These are phyloP conservation scores for Alnus rubra DNA, from an alignment of 306 rosid genomes.

Conservation along the genomic window DNA sequence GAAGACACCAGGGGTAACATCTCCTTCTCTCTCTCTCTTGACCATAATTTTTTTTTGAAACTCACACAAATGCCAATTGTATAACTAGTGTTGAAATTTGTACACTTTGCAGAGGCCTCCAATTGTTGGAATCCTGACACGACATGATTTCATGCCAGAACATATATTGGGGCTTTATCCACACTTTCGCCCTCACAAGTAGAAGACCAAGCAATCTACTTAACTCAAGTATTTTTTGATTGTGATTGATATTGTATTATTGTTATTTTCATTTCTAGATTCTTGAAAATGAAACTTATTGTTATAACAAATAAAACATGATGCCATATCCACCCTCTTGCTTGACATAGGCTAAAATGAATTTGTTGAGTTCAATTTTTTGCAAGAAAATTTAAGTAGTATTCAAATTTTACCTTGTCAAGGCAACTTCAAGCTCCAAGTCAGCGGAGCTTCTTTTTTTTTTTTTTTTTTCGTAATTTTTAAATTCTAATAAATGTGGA, in stretches of 20 bases:
- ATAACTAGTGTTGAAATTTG: neutral
- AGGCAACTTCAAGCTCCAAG: no score
- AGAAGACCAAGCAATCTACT: conserved; percentile 4
- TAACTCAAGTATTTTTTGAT: neutral
- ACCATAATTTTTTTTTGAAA: no score
- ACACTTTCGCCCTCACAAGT: conserved; percentile 40
- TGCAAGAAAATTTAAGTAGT: no score
- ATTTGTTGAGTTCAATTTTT: no score
- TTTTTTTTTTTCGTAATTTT: no score
- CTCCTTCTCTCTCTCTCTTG: neutral
- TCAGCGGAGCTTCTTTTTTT: no score
- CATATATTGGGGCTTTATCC: conserved; percentile 67
- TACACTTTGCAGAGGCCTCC: conserved; percentile 63
- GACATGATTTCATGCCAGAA: conserved; percentile 78
- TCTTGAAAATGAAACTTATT: neutral
- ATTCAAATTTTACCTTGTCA: no score
- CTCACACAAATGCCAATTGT: neutral
- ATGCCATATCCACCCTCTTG: neutral
- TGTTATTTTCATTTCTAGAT: neutral
- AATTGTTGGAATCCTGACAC: conserved; percentile 61
- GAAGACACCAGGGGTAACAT: conserved; percentile 57
- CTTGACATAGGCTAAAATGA: no score
- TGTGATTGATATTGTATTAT: neutral
- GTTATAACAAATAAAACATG: neutral
- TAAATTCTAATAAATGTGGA: no score